These are phyloP conservation scores for Pichia paraexigua DNA, from an alignment of 805 yeast species.

Conservation along the genomic window DNA sequence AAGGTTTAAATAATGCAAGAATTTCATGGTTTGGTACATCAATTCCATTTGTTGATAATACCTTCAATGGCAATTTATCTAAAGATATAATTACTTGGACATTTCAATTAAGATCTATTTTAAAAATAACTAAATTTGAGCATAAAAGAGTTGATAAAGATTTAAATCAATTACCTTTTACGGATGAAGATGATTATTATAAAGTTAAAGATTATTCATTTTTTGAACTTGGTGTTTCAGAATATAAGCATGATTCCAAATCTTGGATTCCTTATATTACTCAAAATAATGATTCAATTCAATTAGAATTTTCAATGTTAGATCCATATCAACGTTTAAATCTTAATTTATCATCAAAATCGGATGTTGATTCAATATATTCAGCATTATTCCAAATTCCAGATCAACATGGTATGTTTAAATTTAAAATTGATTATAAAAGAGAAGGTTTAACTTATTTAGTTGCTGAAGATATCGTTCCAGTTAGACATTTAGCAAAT, in stretches of 20 bases:
- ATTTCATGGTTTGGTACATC: conserved; percentile 73
- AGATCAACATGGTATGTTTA: conserved; percentile 95
- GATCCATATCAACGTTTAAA: conserved; percentile 90
- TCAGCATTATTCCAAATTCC: conserved; percentile 63
- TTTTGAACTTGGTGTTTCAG: conserved; percentile 45
- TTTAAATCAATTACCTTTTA: conserved; percentile 2
- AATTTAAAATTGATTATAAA: conserved; percentile 70
- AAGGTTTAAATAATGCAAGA: conserved; percentile 73
- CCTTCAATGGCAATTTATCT: conserved; percentile 32
- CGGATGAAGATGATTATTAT: conserved; percentile 42
- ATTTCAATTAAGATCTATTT: conserved; percentile 58
- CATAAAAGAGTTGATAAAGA: conserved; percentile 38
- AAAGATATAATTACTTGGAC: conserved; percentile 57
- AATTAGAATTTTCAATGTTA: conserved; percentile 79
- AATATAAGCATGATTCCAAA: conserved; percentile 34
- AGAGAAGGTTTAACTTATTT: conserved; percentile 70
- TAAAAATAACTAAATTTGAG: conserved; percentile 44
- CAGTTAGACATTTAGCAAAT: conserved; percentile 90
- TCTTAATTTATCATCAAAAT: conserved; percentile 36
- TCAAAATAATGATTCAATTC: conserved; percentile 36
- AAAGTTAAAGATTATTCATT: conserved; percentile 66
- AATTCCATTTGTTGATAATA: conserved; percentile 38
- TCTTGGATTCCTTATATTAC: conserved; percentile 58
- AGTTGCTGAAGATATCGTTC: conserved; percentile 57
- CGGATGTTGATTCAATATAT: conserved; percentile 41